Base-by-base conservation (phyloP, 2,329 filamentous ascomycete genomes). In the Ascosphaera apis region DNA sequence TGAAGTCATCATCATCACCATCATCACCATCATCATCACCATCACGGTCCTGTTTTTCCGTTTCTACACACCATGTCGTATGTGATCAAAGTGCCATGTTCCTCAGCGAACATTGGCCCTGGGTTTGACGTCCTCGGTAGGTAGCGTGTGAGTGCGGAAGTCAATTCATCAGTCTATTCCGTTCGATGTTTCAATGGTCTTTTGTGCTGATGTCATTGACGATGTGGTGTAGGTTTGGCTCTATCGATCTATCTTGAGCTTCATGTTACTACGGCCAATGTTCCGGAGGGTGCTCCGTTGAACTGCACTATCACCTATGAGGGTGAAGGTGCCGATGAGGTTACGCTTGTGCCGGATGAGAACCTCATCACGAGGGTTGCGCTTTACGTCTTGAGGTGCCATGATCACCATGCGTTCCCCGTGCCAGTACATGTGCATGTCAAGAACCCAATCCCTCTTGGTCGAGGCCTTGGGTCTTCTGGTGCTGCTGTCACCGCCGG, bases 321-420 rank as follows among this genome's bases (percentile, higher is more conserved):
- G 55, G 83, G 84, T 46, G 68, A 74, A 45, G 78, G 67, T 44
- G 63, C 63, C 34, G 65, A 68, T 41, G 71, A 82, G 49, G 84
- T 98, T 48, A 74, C 76, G 39, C 67, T 93, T 37, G 72, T 81
- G 49, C 79, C 88, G 13, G 76, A 86, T 49, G 69, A 71, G 50
- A 98, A 98, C 57, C 72, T 98, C 48, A 79, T 98, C 57, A 95
- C 88, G 39, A 73, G 84, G 42, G 86, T 88, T 38, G 86, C 88
- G 33, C 67, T 95, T 35, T 95, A 98, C 56, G 82, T 98, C 40
- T 69, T 98, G 44, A 71, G 84, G 56, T 95, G 88, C 62, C 80
- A 95, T 60, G 72, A 76, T 50, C 74, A 86, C 56, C 73, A 81
- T 51, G 64, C 67, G 34, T 98, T 95, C 57, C 86, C 88, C 28